A percentile compares a stretch with the other conserved stretches of the same genome.
These are phyloP conservation scores for Stentor roeselii DNA, from an alignment of 73 alveolate species.

Conservation along the genomic window DNA sequence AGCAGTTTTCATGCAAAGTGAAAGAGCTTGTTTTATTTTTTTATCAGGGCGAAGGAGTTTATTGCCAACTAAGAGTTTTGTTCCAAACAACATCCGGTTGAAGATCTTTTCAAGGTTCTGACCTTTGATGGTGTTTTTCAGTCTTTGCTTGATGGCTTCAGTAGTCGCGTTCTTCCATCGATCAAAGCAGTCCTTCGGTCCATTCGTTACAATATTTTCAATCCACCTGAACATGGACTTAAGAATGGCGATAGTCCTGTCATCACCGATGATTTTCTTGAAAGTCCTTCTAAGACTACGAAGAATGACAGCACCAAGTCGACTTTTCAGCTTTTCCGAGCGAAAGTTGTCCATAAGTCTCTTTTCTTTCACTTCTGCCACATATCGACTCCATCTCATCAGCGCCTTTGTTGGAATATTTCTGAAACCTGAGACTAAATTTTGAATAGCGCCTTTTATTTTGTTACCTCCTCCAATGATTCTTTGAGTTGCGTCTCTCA, in stretches of 20 bases:
- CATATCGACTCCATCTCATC: neutral
- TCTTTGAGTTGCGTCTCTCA: conserved; percentile 18
- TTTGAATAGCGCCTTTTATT: neutral
- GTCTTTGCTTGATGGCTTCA: neutral
- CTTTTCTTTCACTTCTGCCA: neutral
- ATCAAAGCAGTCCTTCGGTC: neutral
- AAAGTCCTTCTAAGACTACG: neutral
- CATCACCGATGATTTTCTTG: neutral
- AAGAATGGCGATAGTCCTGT: neutral
- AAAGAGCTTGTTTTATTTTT: neutral
- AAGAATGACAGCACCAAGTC: neutral
- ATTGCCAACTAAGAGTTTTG: neutral
- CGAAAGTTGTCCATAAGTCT: conserved; percentile 3
- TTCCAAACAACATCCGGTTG: neutral
- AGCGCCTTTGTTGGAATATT: conserved; percentile 5
- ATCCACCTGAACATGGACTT: neutral
- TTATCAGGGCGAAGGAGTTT: neutral
- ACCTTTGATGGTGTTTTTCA: neutral
- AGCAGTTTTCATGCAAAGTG: neutral
- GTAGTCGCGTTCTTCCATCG: neutral
- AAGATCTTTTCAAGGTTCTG: neutral
- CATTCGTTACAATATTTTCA: neutral
- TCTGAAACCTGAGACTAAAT: neutral
- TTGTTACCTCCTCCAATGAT: conserved; percentile 16
- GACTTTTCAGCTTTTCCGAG: conserved; percentile 8